phyloP scores from a whole-genome alignment of 2,329 filamentous ascomycete species.

The Fusarium subglutinans region DNA sequence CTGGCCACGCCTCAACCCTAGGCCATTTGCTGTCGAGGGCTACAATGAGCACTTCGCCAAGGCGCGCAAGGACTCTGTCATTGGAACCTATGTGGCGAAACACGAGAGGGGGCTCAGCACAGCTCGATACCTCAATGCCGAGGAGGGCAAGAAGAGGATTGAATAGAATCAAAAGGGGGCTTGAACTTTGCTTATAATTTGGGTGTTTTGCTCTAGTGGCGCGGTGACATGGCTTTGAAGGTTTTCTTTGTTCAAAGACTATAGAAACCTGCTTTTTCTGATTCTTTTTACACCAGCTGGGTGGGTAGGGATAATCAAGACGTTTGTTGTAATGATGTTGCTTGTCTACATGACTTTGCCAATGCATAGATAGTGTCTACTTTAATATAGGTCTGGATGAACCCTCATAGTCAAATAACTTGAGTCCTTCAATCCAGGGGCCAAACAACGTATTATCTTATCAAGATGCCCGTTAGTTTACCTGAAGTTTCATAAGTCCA shows the following conservation, averaged over 20 bases:
- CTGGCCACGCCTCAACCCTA: constrained; percentile 96
- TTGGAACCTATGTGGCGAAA: constrained; percentile 73
- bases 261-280: constrained; percentile 7
- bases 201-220: constrained; percentile 16
- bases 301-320: constrained; percentile 4
- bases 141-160: constrained; percentile 98
- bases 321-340: constrained; percentile 34
- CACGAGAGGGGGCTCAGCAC: constrained; percentile 89
- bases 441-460: background rate
- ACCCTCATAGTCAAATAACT: background rate
- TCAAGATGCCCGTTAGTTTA: background rate
- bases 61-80: constrained; percentile 81
- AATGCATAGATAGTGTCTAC: constrained; percentile 7
- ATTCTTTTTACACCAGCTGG: constrained; percentile 5
- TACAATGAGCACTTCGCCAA: constrained; percentile 87
- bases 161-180: constrained; percentile 63
- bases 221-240: constrained; percentile 6
- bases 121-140: constrained; percentile 81
- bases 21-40: constrained; percentile 85
- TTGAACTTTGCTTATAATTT: constrained; percentile 7
- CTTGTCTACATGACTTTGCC: constrained; percentile 16
- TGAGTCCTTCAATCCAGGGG: background rate
- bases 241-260: constrained; percentile 7
- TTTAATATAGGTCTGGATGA: constrained; percentile 20
- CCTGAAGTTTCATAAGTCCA: background rate